Evolutionary conservation across 352 stramenopile species (phyloP), one percentile per base, ranked within the genome.

Genomic region (Aphanomyces stellatus): DNA sequence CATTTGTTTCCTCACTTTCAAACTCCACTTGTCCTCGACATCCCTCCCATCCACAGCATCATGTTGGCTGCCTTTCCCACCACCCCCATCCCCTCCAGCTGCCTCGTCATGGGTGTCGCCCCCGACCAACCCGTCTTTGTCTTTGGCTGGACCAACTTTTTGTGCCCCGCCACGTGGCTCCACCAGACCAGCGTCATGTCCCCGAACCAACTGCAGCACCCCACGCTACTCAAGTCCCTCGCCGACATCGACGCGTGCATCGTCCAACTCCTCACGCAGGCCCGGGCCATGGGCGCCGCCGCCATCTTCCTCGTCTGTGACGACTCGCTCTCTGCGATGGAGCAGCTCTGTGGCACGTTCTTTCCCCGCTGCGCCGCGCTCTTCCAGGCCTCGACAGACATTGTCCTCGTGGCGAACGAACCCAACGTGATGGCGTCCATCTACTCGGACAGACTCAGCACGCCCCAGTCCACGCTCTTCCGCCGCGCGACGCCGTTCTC

Each of bases 141-240:
- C 37, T 64, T 64, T 64, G 56, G 56, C 24, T 64, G 56, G 56
- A 35, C 53, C 41, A 64, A 64, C 35, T 64, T 64, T 49, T 30
- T 64, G 4, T 64, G 56, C 17, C 56, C 56, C 22, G 17, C 35
- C 25, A 64, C 56, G 35, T 64, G 56, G 56, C 41, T 64, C 25
- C 41, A 53, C 11, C 56, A 64, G 41, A 64, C 56, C n/a, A 24
- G 10, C 7, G 33, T 30, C 10, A 49, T 64, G n/a, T 30, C 53
- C 19, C 56, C 56, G 30, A 64, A 64, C 41, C 56, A 64, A 25
- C 56, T 64, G 25, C 56, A 64, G 56, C 56, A 64, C 17, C 56
- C 56, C 11, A 35, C 28, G 31, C 56, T 64, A 22, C 35, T 11
- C 15, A 24, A 64, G 30, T 35, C 40, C n/a, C 35, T 64, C 25